Conservation (phyloP, 768 basidiomycete species). For the Lactarius quietus region DNA sequence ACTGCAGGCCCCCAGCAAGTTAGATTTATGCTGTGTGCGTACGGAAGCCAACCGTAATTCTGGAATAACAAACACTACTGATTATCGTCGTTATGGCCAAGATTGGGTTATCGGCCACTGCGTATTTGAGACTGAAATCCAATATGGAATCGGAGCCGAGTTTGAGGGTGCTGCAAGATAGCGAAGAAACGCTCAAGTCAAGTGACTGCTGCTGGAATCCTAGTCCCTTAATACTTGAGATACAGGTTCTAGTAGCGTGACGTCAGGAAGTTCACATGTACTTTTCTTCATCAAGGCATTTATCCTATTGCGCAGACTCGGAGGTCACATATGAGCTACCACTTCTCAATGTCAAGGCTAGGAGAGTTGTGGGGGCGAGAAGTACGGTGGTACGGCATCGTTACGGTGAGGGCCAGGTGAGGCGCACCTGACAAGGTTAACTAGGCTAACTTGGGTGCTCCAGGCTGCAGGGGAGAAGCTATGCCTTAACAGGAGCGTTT, state of each 20-base stretch:
- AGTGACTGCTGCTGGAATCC: slow-evolving; percentile 13
- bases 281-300: slow-evolving; percentile 12
- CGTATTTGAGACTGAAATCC: not conserved
- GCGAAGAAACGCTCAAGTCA: slow-evolving; percentile 12
- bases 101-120: slow-evolving; percentile 14
- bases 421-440: not conserved
- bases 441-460: slow-evolving; percentile 1
- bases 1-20: no score
- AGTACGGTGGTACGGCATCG: slow-evolving; percentile 17
- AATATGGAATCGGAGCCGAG: slow-evolving; percentile 16
- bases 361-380: not conserved
- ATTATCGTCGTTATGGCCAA: slow-evolving; percentile 13
- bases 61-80: slow-evolving; percentile 6
- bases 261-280: slow-evolving; percentile 13
- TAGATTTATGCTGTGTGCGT: slow-evolving; percentile 1
- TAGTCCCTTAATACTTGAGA: slow-evolving; percentile 21
- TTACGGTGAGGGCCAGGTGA: slow-evolving; percentile 7
- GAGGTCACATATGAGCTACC: slow-evolving; percentile 9
- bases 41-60: slow-evolving; percentile 11
- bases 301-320: slow-evolving; percentile 21
- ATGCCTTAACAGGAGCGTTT: not conserved
- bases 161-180: slow-evolving; percentile 1
- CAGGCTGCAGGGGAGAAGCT: not conserved
- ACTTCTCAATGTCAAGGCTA: not conserved
- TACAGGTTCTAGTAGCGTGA: slow-evolving; percentile 9